Conservation (phyloP, 2,329 filamentous ascomycete species). For the Curvularia eragrostidis region DNA sequence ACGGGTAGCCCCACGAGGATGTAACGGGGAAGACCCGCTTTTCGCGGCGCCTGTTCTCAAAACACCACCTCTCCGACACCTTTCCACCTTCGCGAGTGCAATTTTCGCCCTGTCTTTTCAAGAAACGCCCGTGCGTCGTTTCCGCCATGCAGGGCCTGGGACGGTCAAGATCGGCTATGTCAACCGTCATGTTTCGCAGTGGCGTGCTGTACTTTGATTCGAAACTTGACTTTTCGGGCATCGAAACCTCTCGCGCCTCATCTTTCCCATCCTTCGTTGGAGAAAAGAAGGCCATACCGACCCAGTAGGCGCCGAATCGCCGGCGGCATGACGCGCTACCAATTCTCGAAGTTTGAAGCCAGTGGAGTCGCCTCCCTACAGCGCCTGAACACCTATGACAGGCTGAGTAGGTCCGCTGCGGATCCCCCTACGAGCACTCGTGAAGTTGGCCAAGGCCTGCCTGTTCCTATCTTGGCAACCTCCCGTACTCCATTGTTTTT, state of each 20-base stretch:
- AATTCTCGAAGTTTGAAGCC: conserved; percentile 25
- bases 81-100: conserved; percentile 8
- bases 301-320: conserved; percentile 8
- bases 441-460: conserved; percentile 7
- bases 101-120: neutral
- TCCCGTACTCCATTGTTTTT: conserved; percentile 7
- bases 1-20: conserved; percentile 17
- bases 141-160: conserved; percentile 15
- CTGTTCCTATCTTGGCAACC: conserved; percentile 17
- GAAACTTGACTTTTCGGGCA: conserved; percentile 30
- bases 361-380: conserved; percentile 29
- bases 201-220: conserved; percentile 28
- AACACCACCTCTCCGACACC: conserved; percentile 23
- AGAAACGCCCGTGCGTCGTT: conserved; percentile 5
- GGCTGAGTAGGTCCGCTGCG: conserved; percentile 16
- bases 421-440: conserved; percentile 11
- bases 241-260: conserved; percentile 31
- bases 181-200: conserved; percentile 30
- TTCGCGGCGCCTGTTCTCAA: conserved; percentile 26
- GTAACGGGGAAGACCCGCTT: conserved; percentile 24
- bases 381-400: conserved; percentile 16
- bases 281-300: conserved; percentile 5
- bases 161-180: conserved; percentile 16
- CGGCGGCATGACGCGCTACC: conserved; percentile 9
- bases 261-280: conserved; percentile 12